These are phyloP conservation scores for Rhodotorula babjevae DNA, from an alignment of 768 basidiomycete species.

Conservation along the genomic window DNA sequence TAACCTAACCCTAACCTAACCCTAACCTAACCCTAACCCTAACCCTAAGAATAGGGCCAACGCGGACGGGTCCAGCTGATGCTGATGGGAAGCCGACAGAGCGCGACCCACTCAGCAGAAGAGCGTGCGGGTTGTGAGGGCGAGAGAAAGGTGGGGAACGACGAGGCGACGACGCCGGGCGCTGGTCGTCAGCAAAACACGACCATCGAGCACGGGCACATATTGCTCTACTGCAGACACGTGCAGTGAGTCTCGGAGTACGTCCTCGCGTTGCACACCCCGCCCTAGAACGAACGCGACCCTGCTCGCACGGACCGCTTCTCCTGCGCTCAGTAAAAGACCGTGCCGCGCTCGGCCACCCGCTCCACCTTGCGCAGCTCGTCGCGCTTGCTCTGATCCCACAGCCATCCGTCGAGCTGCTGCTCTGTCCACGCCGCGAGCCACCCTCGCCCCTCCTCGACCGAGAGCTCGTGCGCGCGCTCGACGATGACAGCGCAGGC, in stretches of 20 bases:
- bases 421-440: not conserved
- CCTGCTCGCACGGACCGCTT: no score
- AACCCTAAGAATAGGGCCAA: conserved; percentile 2
- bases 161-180: no score
- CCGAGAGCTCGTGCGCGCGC: not conserved
- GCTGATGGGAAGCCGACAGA: not conserved
- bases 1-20: no score
- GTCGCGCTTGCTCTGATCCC: conserved; percentile 10
- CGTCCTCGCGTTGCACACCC: no score
- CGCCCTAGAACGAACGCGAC: no score
- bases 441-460: not conserved
- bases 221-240: no score
- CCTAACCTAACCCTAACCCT: conserved; percentile 7
- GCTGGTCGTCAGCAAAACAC: no score
- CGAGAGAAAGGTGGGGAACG: no score
- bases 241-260: no score
- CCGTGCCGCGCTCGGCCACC: conserved; percentile 22
- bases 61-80: not conserved
- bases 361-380: conserved; percentile 4
- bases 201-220: no score
- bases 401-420: conserved; percentile 21
- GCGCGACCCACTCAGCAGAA: no score
- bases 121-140: no score
- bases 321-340: conserved; percentile 15
- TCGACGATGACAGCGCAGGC: not conserved